Evolutionary conservation across 2,329 filamentous ascomycete species (phyloP).

Genomic region (Aaosphaeria arxii): DNA sequence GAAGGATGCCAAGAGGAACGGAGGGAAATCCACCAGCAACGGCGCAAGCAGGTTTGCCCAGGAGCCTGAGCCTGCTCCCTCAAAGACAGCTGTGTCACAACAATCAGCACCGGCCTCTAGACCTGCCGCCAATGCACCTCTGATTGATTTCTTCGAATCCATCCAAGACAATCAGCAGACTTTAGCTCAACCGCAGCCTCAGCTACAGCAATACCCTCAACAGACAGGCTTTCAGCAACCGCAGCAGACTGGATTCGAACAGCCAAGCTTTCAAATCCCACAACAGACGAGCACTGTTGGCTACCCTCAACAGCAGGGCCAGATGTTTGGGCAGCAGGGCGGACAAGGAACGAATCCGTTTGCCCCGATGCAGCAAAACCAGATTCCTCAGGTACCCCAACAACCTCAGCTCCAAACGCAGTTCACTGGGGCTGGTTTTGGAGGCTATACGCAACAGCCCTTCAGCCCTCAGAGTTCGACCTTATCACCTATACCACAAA

Average conservation of each 20-base stretch:
- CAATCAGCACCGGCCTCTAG: conserved; percentile 10
- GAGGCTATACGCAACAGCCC: conserved; percentile 71
- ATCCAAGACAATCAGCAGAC: conserved; percentile 35
- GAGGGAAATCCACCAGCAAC: conserved; percentile 40
- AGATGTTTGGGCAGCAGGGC: conserved; percentile 54
- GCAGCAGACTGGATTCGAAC: conserved; percentile 11
- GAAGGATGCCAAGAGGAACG: conserved; percentile 66
- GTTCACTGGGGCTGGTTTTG: conserved; percentile 77
- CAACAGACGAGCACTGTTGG: conserved; percentile 40
- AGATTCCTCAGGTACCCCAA: conserved; percentile 16
- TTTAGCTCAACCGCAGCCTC: conserved; percentile 32
- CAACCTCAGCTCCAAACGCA: conserved; percentile 53
- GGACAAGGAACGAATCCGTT: conserved; percentile 82
- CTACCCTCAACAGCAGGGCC: conserved; percentile 29
- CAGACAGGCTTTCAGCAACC: conserved; percentile 10
- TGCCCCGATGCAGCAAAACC: conserved; percentile 77
- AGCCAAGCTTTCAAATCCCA: conserved; percentile 27
- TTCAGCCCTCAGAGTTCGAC: conserved; percentile 40
- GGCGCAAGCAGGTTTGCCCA: conserved; percentile 36
- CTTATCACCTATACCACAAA: conserved; percentile 51
- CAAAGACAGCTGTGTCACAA: conserved; percentile 19
- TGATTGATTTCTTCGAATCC: conserved; percentile 33
- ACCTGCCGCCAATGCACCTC: conserved; percentile 21
- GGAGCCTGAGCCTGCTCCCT: conserved; percentile 25
- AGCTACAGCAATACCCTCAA: conserved; percentile 30